Conservation (phyloP, 192 early-diverging fungal genomes). For the Coemansia sp. region DNA sequence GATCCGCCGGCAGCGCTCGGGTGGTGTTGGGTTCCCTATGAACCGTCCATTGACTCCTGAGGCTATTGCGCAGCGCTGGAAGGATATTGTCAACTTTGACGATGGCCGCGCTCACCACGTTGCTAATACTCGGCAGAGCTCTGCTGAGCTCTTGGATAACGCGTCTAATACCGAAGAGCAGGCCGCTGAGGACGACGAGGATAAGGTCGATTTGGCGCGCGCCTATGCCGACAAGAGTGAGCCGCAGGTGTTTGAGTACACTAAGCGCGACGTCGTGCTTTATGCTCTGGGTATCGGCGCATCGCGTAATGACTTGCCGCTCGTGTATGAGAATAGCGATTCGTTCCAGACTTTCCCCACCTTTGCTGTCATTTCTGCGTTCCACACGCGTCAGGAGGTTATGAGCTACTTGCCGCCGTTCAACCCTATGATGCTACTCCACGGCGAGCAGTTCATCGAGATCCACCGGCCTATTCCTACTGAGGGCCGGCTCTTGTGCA, state of each 20-base stretch:
- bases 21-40: constrained; percentile 90
- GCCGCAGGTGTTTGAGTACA: constrained; percentile 67
- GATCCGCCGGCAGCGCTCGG: constrained; percentile 95
- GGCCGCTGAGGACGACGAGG: constrained; percentile 46
- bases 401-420: constrained; percentile 64
- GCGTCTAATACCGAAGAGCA: constrained; percentile 30
- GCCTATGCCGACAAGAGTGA: constrained; percentile 61
- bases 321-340: constrained; percentile 91
- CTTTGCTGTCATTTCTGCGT: constrained; percentile 86
- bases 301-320: constrained; percentile 77
- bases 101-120: constrained; percentile 91
- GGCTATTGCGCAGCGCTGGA: constrained; percentile 77
- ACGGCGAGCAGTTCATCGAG: constrained; percentile 97
- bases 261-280: constrained; percentile 86
- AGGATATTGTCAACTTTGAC: constrained; percentile 85
- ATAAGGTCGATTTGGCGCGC: constrained; percentile 62
- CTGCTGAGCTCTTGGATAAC: constrained; percentile 56
- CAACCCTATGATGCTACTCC: constrained; percentile 95
- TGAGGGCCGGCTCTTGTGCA: constrained; percentile 74
- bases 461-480: constrained; percentile 85
- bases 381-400: constrained; percentile 64
- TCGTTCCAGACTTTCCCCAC: constrained; percentile 87
- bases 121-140: constrained; percentile 47
- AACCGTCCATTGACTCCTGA: constrained; percentile 80
- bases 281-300: constrained; percentile 96